Percentiles rank a stretch among this genome's conserved stretches.
phyloP scores from a whole-genome alignment of 2,329 filamentous ascomycete genomes.

The Xylariaceae sp. region DNA sequence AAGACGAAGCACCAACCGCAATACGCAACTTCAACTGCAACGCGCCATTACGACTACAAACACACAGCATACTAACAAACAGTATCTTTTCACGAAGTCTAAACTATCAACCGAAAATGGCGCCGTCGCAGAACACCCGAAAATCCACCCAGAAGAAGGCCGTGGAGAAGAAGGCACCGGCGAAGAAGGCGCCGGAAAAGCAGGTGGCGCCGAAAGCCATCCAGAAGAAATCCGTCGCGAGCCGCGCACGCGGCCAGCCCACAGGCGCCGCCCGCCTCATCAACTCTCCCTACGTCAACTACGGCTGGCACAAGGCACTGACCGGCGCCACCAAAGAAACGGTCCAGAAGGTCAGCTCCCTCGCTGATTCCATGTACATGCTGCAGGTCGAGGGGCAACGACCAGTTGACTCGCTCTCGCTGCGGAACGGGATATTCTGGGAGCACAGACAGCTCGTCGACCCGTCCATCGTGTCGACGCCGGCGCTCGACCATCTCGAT shows the following conservation, averaged over 20 bases:
- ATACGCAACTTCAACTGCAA: not conserved
- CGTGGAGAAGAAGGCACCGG: not conserved
- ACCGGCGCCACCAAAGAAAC: slow-evolving; percentile 13
- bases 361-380: slow-evolving; percentile 23
- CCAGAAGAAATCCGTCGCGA: not conserved
- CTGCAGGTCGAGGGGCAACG: slow-evolving; percentile 21
- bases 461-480: slow-evolving; percentile 21
- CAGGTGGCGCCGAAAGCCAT: not conserved
- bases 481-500: slow-evolving; percentile 19
- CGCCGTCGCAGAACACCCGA: not conserved
- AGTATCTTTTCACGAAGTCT: not conserved
- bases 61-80: not conserved
- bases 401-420: slow-evolving; percentile 14
- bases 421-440: slow-evolving; percentile 28
- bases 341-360: slow-evolving; percentile 6
- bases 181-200: not conserved
- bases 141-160: not conserved
- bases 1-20: not conserved
- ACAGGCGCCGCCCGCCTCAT: slow-evolving; percentile 24
- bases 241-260: slow-evolving; percentile 14
- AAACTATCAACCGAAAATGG: slow-evolving; percentile 8
- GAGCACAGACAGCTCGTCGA: slow-evolving; percentile 24
- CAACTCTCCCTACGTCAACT: slow-evolving; percentile 19
- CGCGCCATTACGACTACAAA: not conserved
- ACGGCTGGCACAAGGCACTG: slow-evolving; percentile 26